These are phyloP conservation scores for Colletotrichum karsti DNA, from an alignment of 2,329 filamentous ascomycete genomes.

Conservation along the genomic window DNA sequence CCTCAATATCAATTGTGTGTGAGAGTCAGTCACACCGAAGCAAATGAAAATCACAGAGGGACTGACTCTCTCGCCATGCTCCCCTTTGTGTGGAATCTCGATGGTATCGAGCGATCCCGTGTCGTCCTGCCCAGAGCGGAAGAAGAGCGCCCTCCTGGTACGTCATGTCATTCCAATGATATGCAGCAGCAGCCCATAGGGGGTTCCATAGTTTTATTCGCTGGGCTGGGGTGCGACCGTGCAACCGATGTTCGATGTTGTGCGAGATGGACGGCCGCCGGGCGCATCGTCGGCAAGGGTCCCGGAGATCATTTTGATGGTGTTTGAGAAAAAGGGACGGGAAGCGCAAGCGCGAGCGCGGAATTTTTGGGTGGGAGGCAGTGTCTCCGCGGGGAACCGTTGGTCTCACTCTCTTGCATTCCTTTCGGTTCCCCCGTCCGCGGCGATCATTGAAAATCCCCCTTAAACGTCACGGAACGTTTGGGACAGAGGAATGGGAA, in stretches of 20 bases:
- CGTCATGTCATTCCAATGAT: constrained; percentile 17
- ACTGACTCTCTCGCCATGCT: background rate
- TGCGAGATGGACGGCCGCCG: background rate
- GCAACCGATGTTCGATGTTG: constrained; percentile 3
- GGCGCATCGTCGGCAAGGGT: background rate
- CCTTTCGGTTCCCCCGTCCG: background rate
- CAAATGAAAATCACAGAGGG: background rate
- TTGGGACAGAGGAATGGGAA: constrained; percentile 2
- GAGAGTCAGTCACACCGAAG: background rate
- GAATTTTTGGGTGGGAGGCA: too few species aligned
- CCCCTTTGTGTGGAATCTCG: constrained; percentile 23
- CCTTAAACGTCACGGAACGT: constrained; percentile 21
- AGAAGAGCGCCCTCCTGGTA: constrained; percentile 11
- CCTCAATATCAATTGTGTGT: background rate
- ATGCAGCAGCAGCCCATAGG: background rate
- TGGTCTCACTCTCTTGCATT: background rate
- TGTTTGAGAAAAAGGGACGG: background rate
- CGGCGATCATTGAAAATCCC: constrained; percentile 21
- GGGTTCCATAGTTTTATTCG: background rate
- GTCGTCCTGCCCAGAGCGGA: constrained; percentile 21
- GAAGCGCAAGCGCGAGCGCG: background rate
- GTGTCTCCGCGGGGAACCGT: background rate
- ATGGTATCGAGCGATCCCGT: constrained; percentile 23
- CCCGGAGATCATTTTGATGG: background rate
- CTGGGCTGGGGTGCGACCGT: constrained; percentile 7